Evolutionary conservation across 306 rosid genomes (phyloP).

Genomic region (Cucurbita moschata): DNA sequence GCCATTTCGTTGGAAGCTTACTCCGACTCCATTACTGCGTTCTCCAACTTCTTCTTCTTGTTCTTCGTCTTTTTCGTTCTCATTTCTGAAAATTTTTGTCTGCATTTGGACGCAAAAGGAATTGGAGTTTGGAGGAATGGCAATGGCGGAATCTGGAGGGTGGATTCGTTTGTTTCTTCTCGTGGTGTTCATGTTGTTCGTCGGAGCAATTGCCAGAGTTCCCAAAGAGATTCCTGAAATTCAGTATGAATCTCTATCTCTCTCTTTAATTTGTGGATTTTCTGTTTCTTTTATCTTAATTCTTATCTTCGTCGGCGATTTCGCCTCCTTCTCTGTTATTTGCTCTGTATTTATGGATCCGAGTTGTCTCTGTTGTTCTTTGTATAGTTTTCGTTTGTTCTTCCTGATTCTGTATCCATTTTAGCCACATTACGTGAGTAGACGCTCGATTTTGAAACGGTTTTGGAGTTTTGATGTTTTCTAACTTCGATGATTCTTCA

Average conservation of each 20-base stretch:
- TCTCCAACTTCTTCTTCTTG: background rate
- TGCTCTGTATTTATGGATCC: background rate
- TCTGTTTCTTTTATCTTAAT: background rate
- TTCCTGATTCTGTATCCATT: background rate
- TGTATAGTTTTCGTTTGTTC: background rate
- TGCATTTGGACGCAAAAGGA: background rate
- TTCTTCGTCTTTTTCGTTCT: background rate
- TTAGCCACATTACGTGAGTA: background rate
- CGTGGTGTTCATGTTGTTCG: conserved; percentile 27
- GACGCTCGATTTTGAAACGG: background rate
- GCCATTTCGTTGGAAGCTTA: conserved; percentile 6
- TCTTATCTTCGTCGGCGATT: background rate
- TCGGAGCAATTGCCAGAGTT: conserved; percentile 29
- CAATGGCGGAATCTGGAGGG: conserved; percentile 42
- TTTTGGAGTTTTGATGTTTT: background rate
- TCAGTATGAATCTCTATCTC: conserved; percentile 22
- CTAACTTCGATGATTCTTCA: background rate
- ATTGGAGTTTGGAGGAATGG: background rate
- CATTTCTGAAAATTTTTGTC: background rate
- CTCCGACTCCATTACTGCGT: conserved; percentile 8
- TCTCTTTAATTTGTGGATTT: background rate
- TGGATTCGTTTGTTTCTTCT: conserved; percentile 20
- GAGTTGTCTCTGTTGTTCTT: background rate
- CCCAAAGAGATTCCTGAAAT: conserved; percentile 23
- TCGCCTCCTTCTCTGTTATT: background rate